Base-by-base conservation (phyloP, 108 stramenopile species). In the Cyclotella distinguenda region DNA sequence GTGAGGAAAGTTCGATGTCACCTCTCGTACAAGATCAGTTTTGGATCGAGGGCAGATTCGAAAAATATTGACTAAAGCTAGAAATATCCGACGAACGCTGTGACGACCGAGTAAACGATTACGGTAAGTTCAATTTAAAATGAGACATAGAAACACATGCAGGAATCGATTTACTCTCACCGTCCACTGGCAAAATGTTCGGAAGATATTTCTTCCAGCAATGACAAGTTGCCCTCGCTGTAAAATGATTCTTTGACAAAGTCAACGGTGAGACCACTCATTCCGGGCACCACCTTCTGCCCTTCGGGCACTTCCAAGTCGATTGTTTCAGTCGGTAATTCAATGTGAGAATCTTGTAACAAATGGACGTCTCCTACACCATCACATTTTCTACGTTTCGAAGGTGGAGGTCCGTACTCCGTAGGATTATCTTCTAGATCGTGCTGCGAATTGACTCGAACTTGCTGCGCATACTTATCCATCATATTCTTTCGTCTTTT, bases 1-100 rank as follows among this genome's bases (percentile, higher is more conserved):
- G 39, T 77, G 76, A 0, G 77, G 79, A 63, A 77, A 77, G 39
- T 78, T 69, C 21, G 57, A 28, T 10, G 65, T 19, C 31, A 83
- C 54, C 43, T 71, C 69, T 27, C 49, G 72, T n/a, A 74, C 50
- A 1, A 80, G 49, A 28, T 77, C 70, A 6, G 65, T 42, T 40
- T 64, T 75, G 27, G 74, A 75, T 0, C 57, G 46, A 10, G 78
- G 82, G 43, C 67, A 64, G 2, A 80, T 47, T 7, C 73, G 62
- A 28, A 78, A 65, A 10, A 80, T 59, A 38, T 76, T 80, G 61
- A 60, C 26, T 0, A 78, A 68, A 16, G 77, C 57, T 22, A 73
- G 50, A 46, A 73, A 67, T 3, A 76, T 28, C 10, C 74, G 72
- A 3, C 46, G 40, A 28, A 80, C 67, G 47, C 79, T 70, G 36